A percentile compares a stretch with the other conserved stretches of the same genome.
phyloP scores from a whole-genome alignment of 306 rosid genomes.

The Lablab purpureus region DNA sequence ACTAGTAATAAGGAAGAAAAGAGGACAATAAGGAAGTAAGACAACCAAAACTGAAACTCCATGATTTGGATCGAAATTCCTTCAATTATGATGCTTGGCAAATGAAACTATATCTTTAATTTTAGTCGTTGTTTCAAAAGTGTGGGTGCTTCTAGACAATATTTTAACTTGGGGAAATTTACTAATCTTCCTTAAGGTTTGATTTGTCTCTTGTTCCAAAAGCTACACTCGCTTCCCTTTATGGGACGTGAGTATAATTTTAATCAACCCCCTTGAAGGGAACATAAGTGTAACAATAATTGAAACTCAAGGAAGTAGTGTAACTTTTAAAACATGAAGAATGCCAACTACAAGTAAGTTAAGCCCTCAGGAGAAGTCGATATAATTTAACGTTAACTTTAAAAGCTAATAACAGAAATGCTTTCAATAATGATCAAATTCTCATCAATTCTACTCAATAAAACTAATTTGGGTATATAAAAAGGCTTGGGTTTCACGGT shows the following conservation, averaged over 20 bases:
- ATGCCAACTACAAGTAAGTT: background rate
- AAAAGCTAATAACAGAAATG: background rate
- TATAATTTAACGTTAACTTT: background rate
- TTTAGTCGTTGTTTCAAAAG: background rate
- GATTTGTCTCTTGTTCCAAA: background rate
- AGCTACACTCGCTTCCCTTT: background rate
- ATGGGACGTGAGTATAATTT: background rate
- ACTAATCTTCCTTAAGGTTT: background rate
- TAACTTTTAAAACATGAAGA: background rate
- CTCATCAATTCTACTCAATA: background rate
- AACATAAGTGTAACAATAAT: background rate
- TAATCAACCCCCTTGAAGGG: background rate
- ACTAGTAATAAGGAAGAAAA: background rate
- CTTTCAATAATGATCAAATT: background rate
- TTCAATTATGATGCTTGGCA: background rate
- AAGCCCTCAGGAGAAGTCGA: background rate
- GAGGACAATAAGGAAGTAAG: background rate
- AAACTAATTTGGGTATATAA: background rate
- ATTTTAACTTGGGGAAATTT: background rate
- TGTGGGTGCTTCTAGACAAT: slow-evolving; percentile 1
- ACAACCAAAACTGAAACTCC: background rate
- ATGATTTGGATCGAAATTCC: background rate
- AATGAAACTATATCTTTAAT: background rate
- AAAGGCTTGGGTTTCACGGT: background rate
- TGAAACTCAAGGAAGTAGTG: background rate